Evolutionary conservation across 805 yeast genomes (phyloP), one percentile per base, ranked within the genome.

Genomic region (Metschnikowia rubicola): DNA sequence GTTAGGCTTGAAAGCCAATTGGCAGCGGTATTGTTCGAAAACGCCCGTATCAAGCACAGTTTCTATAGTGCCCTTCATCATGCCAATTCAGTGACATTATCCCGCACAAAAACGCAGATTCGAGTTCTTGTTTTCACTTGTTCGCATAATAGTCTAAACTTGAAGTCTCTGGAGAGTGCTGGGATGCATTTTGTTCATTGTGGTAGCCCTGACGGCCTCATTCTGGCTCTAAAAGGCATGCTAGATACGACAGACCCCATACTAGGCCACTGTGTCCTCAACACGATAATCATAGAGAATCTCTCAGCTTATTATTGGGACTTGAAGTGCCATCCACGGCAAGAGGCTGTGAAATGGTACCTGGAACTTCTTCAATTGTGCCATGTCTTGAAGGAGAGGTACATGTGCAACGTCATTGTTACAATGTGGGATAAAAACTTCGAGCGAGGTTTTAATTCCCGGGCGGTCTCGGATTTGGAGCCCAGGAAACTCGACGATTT

Each of bases 301-400:
- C 34, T 70, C n/a, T 68, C 74, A 2, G 55, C 62, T n/a, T 68
- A 59, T 45, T 64, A 59, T 48, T 70, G 72, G 72, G 63, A 63
- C 8, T 48, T 63, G 32, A 59, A 56, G 40, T 29, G 41, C 31
- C 4, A 35, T 21, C 33, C 38, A 5, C 15, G 39, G 31, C 13
- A 41, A 13, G 13, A 17, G 35, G 38, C 37, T 8, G 30, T 29
- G 1, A 36, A 47, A 12, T 52, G 52, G 46, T 64, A 62, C 46
- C 10, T 30, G 15, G 51, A 47, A 10, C 33, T 66, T n/a, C 40
- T 30, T 13, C 43, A 41, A 7, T 13, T 51, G 10, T 12, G 62
- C 8, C 46, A 43, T 4, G 31, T 35, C 3, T 47, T 63, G 6
- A 52, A 50, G 41, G 45, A 36, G 9, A 56, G 43, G 43, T 65